Base-by-base conservation (phyloP, 345 rosid species). In the Eucalyptus virginea region DNA sequence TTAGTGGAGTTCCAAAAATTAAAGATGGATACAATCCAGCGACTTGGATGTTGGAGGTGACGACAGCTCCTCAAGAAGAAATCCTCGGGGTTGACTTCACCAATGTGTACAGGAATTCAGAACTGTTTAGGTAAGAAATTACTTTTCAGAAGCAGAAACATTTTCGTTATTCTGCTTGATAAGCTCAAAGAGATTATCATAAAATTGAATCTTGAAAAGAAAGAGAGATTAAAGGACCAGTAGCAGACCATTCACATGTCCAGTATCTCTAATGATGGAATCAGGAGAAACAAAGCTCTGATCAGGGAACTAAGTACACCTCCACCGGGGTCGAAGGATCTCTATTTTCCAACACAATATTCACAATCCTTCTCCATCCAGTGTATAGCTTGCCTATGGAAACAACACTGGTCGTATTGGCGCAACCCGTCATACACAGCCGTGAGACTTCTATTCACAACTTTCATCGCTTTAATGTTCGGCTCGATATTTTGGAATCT, bases 21-120 rank as follows among this genome's bases (percentile, higher is more conserved):
- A 94, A 88, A 81, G 94, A 95, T 49, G 96, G 96, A 45, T 92
- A 94, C 88, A 95, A 95, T 91, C 97, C 96, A 17, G 97, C 97
- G 86, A 94, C 97, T 17, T 95, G 97, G 96, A 95, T 95, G 97
- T 92, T 95, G 88, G 97, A 95, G 83, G 91, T 94, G 85, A 95
- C 97, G 69, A 40, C 95, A 44, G 88, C 92, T 72, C 90, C 94
- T 86, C 93, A 91, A 89, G 97, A 95, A 93, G 89, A 56, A 65
- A 86, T 91, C 81, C 93, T 94, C 26, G 92, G 91, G 81, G 89
- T 93, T 67, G 88, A 94, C 90, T 94, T 95, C 88, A 48, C 91
- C 40, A 88, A 90, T 10, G 83, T 91, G 62, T 95, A 94, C 93
- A 94, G 88, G 88, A 94, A 91, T 48, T 93, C 97, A 15, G 95